Conservation (phyloP, 306 rosid species). For the Purshia tridentata region DNA sequence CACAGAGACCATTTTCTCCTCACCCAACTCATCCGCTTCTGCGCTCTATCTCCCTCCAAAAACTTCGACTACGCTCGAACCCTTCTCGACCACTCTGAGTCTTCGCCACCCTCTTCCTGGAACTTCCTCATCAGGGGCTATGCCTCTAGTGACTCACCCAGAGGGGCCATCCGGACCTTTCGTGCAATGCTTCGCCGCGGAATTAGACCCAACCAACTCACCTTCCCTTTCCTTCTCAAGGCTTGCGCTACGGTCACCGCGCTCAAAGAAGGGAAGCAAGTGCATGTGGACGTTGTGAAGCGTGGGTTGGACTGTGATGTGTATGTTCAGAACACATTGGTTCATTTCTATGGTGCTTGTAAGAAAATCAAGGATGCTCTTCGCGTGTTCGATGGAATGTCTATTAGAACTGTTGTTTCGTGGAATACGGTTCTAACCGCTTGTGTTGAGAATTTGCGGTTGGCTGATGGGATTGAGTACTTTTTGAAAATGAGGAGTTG, state of each 20-base stretch:
- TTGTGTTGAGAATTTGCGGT: constrained; percentile 61
- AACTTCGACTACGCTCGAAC: constrained; percentile 51
- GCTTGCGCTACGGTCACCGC: constrained; percentile 44
- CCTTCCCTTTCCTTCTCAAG: constrained; percentile 73
- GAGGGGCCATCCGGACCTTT: constrained; percentile 52
- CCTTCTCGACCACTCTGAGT: constrained; percentile 35
- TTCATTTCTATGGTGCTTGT: constrained; percentile 65
- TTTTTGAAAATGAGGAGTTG: constrained; percentile 57
- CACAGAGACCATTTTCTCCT: constrained; percentile 45
- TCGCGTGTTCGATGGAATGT: constrained; percentile 69
- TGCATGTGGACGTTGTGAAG: constrained; percentile 57
- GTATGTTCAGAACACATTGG: constrained; percentile 66
- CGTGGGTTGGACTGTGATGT: constrained; percentile 64
- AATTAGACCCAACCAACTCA: constrained; percentile 55
- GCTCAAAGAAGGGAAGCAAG: constrained; percentile 62
- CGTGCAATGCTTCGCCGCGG: constrained; percentile 53
- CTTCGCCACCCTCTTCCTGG: constrained; percentile 57
- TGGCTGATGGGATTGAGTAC: constrained; percentile 50
- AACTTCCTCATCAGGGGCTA: constrained; percentile 76
- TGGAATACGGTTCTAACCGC: constrained; percentile 79
- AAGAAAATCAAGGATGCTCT: constrained; percentile 50
- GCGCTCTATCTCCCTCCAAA: constrained; percentile 48
- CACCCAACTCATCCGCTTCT: constrained; percentile 60
- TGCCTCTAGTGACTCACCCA: constrained; percentile 49
- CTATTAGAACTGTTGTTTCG: constrained; percentile 61